Evolutionary conservation across 306 rosid species (phyloP), one percentile per base, ranked within the genome.

Genomic region (Prunus davidiana): DNA sequence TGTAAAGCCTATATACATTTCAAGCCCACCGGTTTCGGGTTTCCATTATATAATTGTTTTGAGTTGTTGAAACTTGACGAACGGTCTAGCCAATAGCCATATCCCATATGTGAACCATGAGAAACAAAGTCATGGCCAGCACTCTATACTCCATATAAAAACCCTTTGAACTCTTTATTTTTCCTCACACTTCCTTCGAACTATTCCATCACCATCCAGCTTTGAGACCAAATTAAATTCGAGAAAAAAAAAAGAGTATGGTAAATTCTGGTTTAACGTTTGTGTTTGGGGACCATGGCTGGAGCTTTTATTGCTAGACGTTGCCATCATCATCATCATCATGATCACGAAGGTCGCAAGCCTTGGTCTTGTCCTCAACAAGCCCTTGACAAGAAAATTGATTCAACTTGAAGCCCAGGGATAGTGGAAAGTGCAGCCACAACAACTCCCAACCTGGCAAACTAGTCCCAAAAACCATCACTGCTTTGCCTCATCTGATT

Each of bases 231-330:
- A 49, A 38, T 11, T 47, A 10, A 12, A 20, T 38, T 30, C 2
- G 20, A 69, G 47, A 70, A 10, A 55, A 55, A 8, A 38, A 63
- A 12, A n/a, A 30, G 24, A 51, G 38, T 61, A 64, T 62, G 78
- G 8, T 79, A 3, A 76, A 55, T 79, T 43, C 73, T 14, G 83
- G 81, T 43, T 0, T 46, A 12, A 72, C 70, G 4, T 88, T 86
- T 58, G 84, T 76, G 41, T 1, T 9, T 84, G 52, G 89, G 92
- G 52, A 32, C 92, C 79, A 80, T 88, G 82, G 80, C 62, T 78
- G 87, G 89, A 68, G 15, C 61, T 54, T 0, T 78, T 25, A 3
- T 82, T 12, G 63, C 73, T 34, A 54, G 84, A 67, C 60, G 65
- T 24, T 60, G 16, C 38, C 38, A 76, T 3, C 81, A 60, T 34